Conservation (phyloP, 345 rosid genomes). For the Orychophragmus violaceus region DNA sequence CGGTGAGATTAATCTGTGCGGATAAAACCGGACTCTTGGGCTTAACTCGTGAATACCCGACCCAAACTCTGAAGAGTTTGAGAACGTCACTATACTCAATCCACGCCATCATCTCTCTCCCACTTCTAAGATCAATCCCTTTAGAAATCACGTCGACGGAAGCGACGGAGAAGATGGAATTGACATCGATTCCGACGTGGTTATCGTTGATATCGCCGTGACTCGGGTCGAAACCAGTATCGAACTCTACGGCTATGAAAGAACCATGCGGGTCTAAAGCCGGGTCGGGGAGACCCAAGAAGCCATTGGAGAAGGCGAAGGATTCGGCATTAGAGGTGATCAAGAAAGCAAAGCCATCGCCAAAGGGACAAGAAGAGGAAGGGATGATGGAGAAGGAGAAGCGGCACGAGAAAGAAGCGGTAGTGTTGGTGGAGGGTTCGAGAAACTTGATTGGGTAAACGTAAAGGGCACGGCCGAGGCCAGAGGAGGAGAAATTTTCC, state of each 20-base stretch:
- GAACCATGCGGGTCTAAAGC: slow-evolving; percentile 41
- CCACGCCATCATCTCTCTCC: slow-evolving; percentile 59
- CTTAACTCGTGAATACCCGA: slow-evolving; percentile 42
- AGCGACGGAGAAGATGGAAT: slow-evolving; percentile 45
- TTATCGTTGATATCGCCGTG: slow-evolving; percentile 55
- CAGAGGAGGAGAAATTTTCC: slow-evolving; percentile 18
- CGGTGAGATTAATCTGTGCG: slow-evolving; percentile 53
- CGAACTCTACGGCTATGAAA: slow-evolving; percentile 73
- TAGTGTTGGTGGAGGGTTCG: slow-evolving; percentile 39
- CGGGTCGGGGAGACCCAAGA: slow-evolving; percentile 57
- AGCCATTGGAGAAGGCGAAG: slow-evolving; percentile 51
- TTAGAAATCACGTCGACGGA: slow-evolving; percentile 41
- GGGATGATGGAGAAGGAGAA: slow-evolving; percentile 62
- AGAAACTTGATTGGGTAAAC: slow-evolving; percentile 51
- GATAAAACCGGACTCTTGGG: slow-evolving; percentile 54
- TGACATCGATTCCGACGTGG: slow-evolving; percentile 62
- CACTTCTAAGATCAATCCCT: slow-evolving; percentile 60
- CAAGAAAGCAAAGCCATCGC: slow-evolving; percentile 79
- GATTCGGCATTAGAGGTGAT: slow-evolving; percentile 68
- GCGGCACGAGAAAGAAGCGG: slow-evolving; percentile 57
- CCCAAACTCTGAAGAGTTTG: background rate
- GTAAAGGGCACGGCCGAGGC: slow-evolving; percentile 59
- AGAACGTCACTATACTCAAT: slow-evolving; percentile 52
- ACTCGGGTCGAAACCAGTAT: slow-evolving; percentile 49
- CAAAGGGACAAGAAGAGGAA: slow-evolving; percentile 54